Evolutionary conservation across 805 yeast species (phyloP), one percentile per base, ranked within the genome.

Genomic region (Schwanniomyces sp.): DNA sequence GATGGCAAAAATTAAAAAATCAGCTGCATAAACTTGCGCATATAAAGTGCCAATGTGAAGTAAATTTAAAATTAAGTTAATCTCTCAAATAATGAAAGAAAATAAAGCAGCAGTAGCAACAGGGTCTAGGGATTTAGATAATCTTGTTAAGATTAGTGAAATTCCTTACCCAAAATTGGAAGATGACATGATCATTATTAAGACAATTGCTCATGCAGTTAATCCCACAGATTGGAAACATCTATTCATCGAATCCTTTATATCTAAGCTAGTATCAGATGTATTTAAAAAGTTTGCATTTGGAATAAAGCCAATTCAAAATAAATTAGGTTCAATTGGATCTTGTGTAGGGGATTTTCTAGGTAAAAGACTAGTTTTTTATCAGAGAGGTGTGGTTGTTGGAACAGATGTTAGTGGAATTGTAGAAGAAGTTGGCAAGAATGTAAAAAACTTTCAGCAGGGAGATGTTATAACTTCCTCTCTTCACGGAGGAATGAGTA

Each of bases 161-260:
- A 45, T 24, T 16, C 47, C 52, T 4, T 39, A 34, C 21, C 52
- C 52, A 6, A 37, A 39, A 26, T 32, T 50, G 4, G 44, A 44
- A 32, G 65, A 64, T 36, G 62, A 56, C 26, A 69, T 74, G 52
- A 55, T 84, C 9, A 63, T 83, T 16, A 62, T 85, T 42, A 74
- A 79, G 57, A 71, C 79, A 5, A 61, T 62, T 17, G 80, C 85
- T 10, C 75, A 64, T 44, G 87, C 85, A 1, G 72, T 76, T 39
- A 85, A 85, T 55, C 89, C 89, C 40, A 79, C 85, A 4, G 90
- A 85, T 57, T 82, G 84, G 83, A 82, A 83, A 55, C 86, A 82
- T 54, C 59, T 75, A 58, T 7, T 61, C 48, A 41, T 57, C 67
- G 11, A 53, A 5, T 11, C 14, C 40, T 57, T 40, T 25, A 49